Evolutionary conservation across 2,329 filamentous ascomycete species (phyloP).

Genomic region (Trichoderma breve): DNA sequence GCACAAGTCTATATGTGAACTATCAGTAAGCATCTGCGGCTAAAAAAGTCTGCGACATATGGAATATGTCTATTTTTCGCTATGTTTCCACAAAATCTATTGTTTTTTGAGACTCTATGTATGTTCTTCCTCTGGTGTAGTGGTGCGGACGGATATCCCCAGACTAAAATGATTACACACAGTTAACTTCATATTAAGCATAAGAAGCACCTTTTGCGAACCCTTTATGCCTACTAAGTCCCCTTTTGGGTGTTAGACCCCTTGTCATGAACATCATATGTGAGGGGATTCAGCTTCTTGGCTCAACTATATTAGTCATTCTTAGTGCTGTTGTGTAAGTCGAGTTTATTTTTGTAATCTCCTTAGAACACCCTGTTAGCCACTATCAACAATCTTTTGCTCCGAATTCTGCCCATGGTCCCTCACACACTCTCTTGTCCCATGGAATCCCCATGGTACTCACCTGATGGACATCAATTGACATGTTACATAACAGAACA

Average conservation of each 20-base stretch:
- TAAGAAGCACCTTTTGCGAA: neutral
- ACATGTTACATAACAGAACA: neutral
- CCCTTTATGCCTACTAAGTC: neutral
- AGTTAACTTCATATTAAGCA: neutral
- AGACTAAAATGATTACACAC: accelerated
- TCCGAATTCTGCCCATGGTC: neutral
- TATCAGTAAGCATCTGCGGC: neutral
- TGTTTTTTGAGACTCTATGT: neutral
- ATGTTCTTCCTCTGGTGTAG: neutral
- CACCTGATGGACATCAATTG: neutral
- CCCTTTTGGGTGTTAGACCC: neutral
- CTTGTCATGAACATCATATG: neutral
- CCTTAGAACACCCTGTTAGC: neutral
- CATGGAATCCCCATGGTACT: neutral
- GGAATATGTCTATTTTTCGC: neutral
- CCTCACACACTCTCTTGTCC: neutral
- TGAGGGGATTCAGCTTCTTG: neutral
- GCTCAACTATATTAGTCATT: neutral
- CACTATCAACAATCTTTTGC: neutral
- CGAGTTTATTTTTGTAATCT: neutral
- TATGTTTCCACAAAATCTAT: no score
- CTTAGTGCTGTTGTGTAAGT: neutral
- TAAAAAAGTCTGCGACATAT: neutral
- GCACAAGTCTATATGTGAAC: neutral
- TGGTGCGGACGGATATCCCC: neutral